These are phyloP conservation scores for Cordyceps fumosorosea DNA, from an alignment of 2,329 filamentous ascomycete genomes.

Conservation along the genomic window DNA sequence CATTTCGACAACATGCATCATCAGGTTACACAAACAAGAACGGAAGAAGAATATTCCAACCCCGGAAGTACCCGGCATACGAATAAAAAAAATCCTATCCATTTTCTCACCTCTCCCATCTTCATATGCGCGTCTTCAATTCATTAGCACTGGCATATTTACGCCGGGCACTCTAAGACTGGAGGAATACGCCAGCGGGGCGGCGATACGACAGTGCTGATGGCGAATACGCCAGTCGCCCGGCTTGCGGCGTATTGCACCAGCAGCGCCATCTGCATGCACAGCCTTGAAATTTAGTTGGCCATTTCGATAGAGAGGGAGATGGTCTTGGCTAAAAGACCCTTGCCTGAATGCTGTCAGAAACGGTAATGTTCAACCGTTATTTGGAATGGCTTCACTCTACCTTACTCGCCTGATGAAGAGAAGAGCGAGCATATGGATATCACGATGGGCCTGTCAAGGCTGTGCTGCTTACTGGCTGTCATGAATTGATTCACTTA, in stretches of 20 bases:
- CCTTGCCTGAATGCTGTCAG: neutral
- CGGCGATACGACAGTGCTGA: neutral
- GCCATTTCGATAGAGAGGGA: neutral
- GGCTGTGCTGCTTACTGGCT: slow-evolving; percentile 3
- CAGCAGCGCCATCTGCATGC: neutral
- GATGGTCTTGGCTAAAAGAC: neutral
- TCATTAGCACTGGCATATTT: too few species aligned
- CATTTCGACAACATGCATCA: too few species aligned
- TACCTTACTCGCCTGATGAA: neutral
- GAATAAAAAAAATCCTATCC: too few species aligned
- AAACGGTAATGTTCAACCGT: neutral
- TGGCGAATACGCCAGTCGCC: neutral
- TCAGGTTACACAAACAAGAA: too few species aligned
- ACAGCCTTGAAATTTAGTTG: neutral
- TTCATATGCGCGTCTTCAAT: too few species aligned
- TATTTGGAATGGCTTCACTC: slow-evolving; percentile 4
- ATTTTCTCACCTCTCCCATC: too few species aligned
- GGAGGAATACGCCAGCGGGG: slow-evolving; percentile 1
- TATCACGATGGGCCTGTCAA: neutral
- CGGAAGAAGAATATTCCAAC: too few species aligned
- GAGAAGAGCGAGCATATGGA: neutral
- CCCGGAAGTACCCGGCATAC: too few species aligned
- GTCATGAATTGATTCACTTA: neutral
- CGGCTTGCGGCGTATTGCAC: neutral
- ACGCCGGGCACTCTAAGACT: too few species aligned